Percentiles rank a stretch among this genome's conserved stretches.
Conservation (phyloP, 371 early-diverging fungal species). For the Furculomyces boomerangus region DNA sequence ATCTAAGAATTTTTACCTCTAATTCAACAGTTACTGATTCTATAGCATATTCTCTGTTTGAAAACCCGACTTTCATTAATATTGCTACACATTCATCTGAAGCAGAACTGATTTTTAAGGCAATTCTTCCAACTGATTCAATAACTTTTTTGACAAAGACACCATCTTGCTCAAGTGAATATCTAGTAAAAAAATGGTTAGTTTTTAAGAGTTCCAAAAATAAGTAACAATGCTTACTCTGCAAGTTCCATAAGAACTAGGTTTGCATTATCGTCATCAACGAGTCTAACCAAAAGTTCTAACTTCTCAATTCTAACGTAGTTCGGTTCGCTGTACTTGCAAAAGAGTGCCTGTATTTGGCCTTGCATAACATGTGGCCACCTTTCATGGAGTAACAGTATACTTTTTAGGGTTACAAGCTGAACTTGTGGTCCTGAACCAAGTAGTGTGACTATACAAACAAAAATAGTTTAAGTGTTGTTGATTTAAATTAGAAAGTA, state of each 20-base stretch:
- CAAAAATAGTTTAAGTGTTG: background rate
- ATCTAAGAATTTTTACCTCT: background rate
- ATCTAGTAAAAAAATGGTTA: slow-evolving; percentile 9
- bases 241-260: slow-evolving; percentile 81
- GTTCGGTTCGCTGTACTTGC: slow-evolving; percentile 96
- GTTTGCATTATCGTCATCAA: slow-evolving; percentile 66
- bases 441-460: slow-evolving; percentile 57
- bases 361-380: slow-evolving; percentile 71
- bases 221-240: slow-evolving; percentile 24
- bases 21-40: slow-evolving; percentile 79
- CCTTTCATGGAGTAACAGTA: slow-evolving; percentile 83
- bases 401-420: slow-evolving; percentile 90
- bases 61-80: slow-evolving; percentile 67
- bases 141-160: slow-evolving; percentile 90
- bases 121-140: slow-evolving; percentile 78
- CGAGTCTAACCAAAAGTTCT: slow-evolving; percentile 79
- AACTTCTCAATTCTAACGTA: slow-evolving; percentile 95
- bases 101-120: slow-evolving; percentile 67
- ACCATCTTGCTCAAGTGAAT: slow-evolving; percentile 85
- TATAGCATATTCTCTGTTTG: slow-evolving; percentile 82
- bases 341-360: slow-evolving; percentile 91
- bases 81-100: slow-evolving; percentile 73
- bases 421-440: slow-evolving; percentile 86
- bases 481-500: no score
- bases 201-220: background rate